Evolutionary conservation across 2,329 filamentous ascomycete genomes (phyloP), one percentile per base, ranked within the genome.

Genomic region (Waltergamsia citrina): DNA sequence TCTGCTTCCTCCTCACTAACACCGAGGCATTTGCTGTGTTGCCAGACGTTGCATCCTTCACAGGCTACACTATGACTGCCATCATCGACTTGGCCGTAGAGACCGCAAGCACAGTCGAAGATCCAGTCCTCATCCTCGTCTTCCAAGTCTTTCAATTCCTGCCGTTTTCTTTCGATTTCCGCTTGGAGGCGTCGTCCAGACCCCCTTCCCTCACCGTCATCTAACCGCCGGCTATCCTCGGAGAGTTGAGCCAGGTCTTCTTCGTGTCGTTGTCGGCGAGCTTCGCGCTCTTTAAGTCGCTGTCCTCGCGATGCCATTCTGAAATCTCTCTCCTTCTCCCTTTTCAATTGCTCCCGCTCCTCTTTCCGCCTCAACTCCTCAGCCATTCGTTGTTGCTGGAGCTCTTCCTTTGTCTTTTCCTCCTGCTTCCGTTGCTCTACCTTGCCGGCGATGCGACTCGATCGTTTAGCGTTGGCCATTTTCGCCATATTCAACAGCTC

Each of bases 41-140:
- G 90, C 92, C 92, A 98, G 31, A 94, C 81, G 51, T 81, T 93
- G 65, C 92, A 98, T 44, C 71, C 79, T 52, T 98, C 92, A 59
- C 92, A 98, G 19, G 88, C 84, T 43, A 98, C 79, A 53, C 87
- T 94, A 52, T 94, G 88, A 7, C 85, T 81, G 23, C 92, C 92
- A 53, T 96, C 92, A 48, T 98, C 92, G 38, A 95, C 85, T 46
- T 93, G 81, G 16, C 92, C 92, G 54, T 94, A 80, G 16, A 87
- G 71, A 18, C 90, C 90, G 54, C 92, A 98, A 18, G 85, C 72
- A 53, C 92, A 98, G 53, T 98, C 92, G 47, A 98, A 98, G 25
- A 86, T 73, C 92, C 92, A 96, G 33, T 87, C 77, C 10, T 86
- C 84, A 31, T 92, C 85, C 44, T 93, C 85, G 14, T 60, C 54